phyloP scores from a whole-genome alignment of 306 rosid genomes.

The Vigna trinervia region DNA sequence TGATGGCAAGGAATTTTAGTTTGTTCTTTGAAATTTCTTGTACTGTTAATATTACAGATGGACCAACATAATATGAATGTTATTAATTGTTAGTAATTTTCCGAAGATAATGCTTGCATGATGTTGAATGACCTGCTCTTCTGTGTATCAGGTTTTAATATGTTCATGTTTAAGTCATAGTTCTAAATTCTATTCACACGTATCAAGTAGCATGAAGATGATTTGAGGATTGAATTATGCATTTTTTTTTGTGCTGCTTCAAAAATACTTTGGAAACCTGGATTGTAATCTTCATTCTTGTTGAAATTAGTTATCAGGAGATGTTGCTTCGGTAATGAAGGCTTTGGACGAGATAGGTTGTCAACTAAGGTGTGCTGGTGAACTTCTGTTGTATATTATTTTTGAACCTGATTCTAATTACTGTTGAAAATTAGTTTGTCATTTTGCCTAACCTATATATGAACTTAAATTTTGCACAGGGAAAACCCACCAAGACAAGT shows the following conservation, averaged over 20 bases:
- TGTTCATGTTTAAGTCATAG: constrained; percentile 1
- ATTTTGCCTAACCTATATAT: constrained; percentile 31
- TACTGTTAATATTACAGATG: constrained; percentile 8
- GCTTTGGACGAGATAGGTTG: constrained; percentile 88
- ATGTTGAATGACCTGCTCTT: constrained; percentile 15
- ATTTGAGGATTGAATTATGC: constrained; percentile 19
- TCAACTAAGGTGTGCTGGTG: constrained; percentile 77
- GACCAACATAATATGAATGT: background rate
- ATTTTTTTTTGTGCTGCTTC: background rate
- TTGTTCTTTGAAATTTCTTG: constrained; percentile 1
- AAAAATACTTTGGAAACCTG: constrained; percentile 26
- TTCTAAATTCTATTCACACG: background rate
- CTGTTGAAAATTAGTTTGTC: constrained; percentile 37
- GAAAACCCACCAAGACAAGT: constrained; percentile 92
- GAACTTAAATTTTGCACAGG: constrained; percentile 51
- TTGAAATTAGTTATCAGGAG: constrained; percentile 82
- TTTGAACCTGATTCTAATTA: constrained; percentile 25
- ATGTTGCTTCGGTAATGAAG: constrained; percentile 76
- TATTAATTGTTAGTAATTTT: background rate
- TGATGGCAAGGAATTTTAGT: background rate
- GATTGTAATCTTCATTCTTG: constrained; percentile 31
- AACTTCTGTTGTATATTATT: constrained; percentile 24
- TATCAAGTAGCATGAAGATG: constrained; percentile 1
- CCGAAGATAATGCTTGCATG: constrained; percentile 20
- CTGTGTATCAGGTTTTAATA: background rate